Evolutionary conservation across 2,329 filamentous ascomycete species (phyloP), one percentile per base, ranked within the genome.

Genomic region (Verticillium nubilum): DNA sequence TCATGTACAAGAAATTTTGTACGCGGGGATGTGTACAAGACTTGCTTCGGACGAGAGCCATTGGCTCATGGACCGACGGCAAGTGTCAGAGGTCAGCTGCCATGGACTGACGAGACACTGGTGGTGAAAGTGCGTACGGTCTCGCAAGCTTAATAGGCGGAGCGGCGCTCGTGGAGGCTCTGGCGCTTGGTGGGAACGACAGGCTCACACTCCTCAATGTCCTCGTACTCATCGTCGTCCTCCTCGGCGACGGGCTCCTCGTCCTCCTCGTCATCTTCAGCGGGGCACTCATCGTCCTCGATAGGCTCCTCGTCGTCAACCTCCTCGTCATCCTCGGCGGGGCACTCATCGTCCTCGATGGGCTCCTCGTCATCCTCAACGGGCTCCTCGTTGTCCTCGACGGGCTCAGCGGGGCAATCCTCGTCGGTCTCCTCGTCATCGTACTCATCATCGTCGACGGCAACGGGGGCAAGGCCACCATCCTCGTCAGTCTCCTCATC

Each of bases 81-180:
- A 33, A 31, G 54, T n/a, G n/a, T 17, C 31, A 31, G 25, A 56
- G 25, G 31, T 42, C 9, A 17, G 29, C 25, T 31, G 10, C 15
- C 54, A 19, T n/a, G 31, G 26, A 19, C n/a, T 15, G n/a, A 17
- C 31, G 9, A 27, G n/a, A 35, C 23, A 25, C 27, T 17, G 12
- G 17, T 26, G 33, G 13, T 17, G 19, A 37, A 10, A 37, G 52
- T n/a, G 26, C 17, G 23, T 26, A 31, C 19, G n/a, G 54, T 35
- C 12, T 17, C 25, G 28, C 25, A 19, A 25, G 33, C 54, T 47
- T 56, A 56, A 35, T 58, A 62, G 37, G 37, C 37, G 54, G 56
- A 47, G 56, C 62, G 62, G 54, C 62, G 62, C 56, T 63, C 62
- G 57, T 63, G 62, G 37, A 63, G 29, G 28, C 54, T 27, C 62